Evolutionary conservation across 148 eudicot genomes (phyloP).

Genomic region (Persicaria maculosa): DNA sequence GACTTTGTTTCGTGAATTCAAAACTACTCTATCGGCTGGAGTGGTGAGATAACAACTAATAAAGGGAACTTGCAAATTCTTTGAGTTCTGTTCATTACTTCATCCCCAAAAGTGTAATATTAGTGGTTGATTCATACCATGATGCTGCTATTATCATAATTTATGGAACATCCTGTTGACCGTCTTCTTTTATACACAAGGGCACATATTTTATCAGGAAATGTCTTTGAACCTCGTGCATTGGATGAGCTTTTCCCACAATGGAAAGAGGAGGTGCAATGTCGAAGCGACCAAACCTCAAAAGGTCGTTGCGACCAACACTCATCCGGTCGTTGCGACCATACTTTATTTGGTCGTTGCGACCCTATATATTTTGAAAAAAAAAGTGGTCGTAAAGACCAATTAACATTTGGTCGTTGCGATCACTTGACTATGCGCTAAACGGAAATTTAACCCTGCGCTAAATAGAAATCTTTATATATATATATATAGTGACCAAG

Average conservation of each 20-base stretch:
- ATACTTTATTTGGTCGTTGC: too few relatives aligned
- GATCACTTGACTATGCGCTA: too few relatives aligned
- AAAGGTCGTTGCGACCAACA: too few relatives aligned
- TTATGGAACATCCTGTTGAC: neutral
- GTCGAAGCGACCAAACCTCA: too few relatives aligned
- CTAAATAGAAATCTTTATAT: too few relatives aligned
- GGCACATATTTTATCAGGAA: constrained; percentile 90
- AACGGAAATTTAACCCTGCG: too few relatives aligned
- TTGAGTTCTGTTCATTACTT: too few relatives aligned
- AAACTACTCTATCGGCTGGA: neutral
- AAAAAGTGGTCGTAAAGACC: too few relatives aligned
- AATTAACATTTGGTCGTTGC: too few relatives aligned
- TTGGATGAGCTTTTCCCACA: constrained; percentile 84
- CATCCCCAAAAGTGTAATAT: neutral
- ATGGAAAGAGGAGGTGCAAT: constrained; percentile 81
- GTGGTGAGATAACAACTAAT: neutral
- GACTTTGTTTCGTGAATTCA: neutral
- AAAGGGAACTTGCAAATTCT: too few relatives aligned
- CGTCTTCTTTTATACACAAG: constrained; percentile 32
- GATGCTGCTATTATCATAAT: neutral
- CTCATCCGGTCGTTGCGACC: too few relatives aligned
- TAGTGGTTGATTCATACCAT: neutral
- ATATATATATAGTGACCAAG: neutral
- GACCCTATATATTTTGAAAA: too few relatives aligned
- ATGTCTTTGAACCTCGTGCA: constrained; percentile 98